These are phyloP conservation scores for Yarrowia bubula DNA, from an alignment of 805 yeast genomes.

Conservation along the genomic window DNA sequence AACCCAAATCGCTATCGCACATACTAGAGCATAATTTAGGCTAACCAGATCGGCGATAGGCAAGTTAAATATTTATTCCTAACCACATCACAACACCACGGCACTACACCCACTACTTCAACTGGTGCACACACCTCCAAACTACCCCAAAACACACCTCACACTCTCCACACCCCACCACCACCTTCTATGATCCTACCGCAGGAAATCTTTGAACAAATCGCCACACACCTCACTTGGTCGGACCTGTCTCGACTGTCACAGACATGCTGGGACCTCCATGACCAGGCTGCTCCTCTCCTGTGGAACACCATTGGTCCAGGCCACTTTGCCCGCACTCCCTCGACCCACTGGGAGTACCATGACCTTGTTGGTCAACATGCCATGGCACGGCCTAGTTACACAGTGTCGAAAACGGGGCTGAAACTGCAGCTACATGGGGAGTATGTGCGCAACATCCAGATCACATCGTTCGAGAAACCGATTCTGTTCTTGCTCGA, in stretches of 20 bases:
- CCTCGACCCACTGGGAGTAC: conserved; percentile 12
- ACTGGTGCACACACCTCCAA: not conserved
- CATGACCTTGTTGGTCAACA: conserved; percentile 15
- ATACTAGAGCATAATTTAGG: conserved; percentile 14
- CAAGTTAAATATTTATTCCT: conserved; percentile 1
- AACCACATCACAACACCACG: not conserved
- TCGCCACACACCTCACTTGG: conserved; percentile 13
- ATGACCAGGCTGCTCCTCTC: conserved; percentile 9
- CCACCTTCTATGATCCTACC: not conserved
- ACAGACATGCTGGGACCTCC: conserved; percentile 18
- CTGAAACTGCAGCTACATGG: not conserved
- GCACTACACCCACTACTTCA: not conserved
- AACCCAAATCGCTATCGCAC: conserved; percentile 12
- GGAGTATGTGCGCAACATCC: conserved; percentile 3
- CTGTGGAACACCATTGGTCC: conserved; percentile 12
- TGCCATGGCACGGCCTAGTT: not conserved
- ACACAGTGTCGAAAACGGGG: conserved; percentile 11
- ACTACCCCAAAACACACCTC: not conserved
- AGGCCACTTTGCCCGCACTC: conserved; percentile 3
- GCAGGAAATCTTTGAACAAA: conserved; percentile 22
- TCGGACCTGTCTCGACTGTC: conserved; percentile 12
- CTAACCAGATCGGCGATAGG: conserved; percentile 22
- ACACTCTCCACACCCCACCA: not conserved
- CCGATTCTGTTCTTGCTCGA: conserved; percentile 1
- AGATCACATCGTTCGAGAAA: conserved; percentile 13